These are phyloP conservation scores for Capillidium rhysosporum DNA, from an alignment of 371 early-diverging fungal genomes.

Conservation along the genomic window DNA sequence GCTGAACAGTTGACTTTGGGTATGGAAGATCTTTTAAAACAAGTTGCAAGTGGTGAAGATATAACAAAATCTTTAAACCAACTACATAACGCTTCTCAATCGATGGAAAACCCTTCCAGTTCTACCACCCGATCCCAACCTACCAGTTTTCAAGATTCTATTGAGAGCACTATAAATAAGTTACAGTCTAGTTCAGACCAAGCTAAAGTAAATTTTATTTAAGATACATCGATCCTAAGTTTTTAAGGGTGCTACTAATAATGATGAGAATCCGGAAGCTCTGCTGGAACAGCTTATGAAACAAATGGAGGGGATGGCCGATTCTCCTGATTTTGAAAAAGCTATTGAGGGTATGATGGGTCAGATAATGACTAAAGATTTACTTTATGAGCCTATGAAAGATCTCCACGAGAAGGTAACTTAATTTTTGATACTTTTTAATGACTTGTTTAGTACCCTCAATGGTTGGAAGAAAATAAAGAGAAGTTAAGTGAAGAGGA, in stretches of 20 bases:
- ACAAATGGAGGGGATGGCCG: conserved; percentile 67
- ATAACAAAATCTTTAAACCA: conserved; percentile 39
- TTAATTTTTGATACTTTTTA: conserved; percentile 1
- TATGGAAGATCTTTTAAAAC: conserved; percentile 53
- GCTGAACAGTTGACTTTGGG: conserved; percentile 47
- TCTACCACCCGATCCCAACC: conserved; percentile 8
- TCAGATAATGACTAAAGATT: conserved; percentile 73
- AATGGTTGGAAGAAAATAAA: conserved; percentile 59
- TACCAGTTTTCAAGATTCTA: conserved; percentile 45
- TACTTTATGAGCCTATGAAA: conserved; percentile 85
- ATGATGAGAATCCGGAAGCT: conserved; percentile 39
- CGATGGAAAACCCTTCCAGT: conserved; percentile 3
- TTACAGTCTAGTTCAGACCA: conserved; percentile 63
- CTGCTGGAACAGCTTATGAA: conserved; percentile 75
- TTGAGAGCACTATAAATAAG: conserved; percentile 67
- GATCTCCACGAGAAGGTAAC: conserved; percentile 50
- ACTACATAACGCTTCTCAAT: conserved; percentile 17
- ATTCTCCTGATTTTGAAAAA: conserved; percentile 58
- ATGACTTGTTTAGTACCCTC: conserved; percentile 43
- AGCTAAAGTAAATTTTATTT: conserved; percentile 37
- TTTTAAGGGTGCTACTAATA: conserved; percentile 19
- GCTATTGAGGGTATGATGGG: conserved; percentile 77
- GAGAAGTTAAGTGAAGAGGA: conserved; percentile 37
- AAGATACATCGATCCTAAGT: background rate
- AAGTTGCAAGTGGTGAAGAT: conserved; percentile 28